Evolutionary conservation across 2,329 filamentous ascomycete genomes (phyloP).

Genomic region (Epichloe elymi): DNA sequence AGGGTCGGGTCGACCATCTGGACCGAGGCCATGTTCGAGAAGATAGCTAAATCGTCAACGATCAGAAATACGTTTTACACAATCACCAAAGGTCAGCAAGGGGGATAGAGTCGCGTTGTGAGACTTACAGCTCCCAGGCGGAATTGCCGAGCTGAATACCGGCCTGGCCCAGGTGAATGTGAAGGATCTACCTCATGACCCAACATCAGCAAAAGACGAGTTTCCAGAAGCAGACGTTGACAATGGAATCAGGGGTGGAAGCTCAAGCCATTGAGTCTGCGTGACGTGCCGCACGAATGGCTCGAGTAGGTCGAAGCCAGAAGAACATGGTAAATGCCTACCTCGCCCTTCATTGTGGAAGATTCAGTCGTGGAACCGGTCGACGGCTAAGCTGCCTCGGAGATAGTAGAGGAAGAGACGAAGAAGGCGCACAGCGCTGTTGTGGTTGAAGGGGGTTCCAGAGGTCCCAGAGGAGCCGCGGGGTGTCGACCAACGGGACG

Average conservation of each 20-base stretch:
- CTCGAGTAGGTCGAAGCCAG: background rate
- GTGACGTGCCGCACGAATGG: background rate
- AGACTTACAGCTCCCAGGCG: conserved; percentile 60
- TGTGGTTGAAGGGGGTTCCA: conserved; percentile 11
- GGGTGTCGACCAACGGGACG: conserved; percentile 4
- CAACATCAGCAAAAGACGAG: conserved; percentile 7
- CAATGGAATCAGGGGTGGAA: background rate
- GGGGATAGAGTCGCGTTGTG: conserved; percentile 12
- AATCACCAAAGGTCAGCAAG: background rate
- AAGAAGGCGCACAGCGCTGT: conserved; percentile 23
- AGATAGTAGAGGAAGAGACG: conserved; percentile 2
- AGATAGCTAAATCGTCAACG: conserved; percentile 41
- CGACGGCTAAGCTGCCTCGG: conserved; percentile 6
- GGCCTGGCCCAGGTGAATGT: conserved; percentile 54
- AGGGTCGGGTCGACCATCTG: conserved; percentile 51
- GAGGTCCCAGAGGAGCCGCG: conserved; percentile 10
- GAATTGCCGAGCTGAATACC: conserved; percentile 63
- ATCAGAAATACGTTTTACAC: conserved; percentile 11
- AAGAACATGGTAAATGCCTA: conserved; percentile 19
- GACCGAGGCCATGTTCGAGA: conserved; percentile 56
- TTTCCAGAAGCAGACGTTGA: background rate
- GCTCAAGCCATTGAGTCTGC: background rate
- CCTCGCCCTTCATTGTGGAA: conserved; percentile 39
- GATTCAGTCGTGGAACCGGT: conserved; percentile 8
- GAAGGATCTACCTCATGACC: conserved; percentile 36